Base-by-base conservation (phyloP, 345 rosid genomes). In the Kandelia obovata region DNA sequence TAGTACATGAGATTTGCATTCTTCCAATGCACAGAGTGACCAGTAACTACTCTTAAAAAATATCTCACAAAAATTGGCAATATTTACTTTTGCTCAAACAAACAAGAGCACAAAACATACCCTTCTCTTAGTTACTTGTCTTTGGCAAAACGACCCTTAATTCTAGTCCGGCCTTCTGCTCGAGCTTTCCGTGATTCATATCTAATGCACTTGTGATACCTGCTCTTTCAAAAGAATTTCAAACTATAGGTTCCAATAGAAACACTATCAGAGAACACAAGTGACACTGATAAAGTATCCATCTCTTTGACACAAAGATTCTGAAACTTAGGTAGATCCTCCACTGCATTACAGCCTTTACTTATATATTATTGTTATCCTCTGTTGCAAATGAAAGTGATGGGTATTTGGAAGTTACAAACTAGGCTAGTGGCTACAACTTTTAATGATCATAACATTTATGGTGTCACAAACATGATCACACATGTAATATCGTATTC, bases 141-240 rank as follows among this genome's bases (percentile, higher is more conserved):
- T 86, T 43, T 92, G 7, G 96, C 96, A 69, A 95, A 95, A 39
- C 97, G 92, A 37, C 99, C 99, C 80, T 75, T 84, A 64, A 95
- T 80, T 82, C 99, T 85, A 62, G 84, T 85, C 79, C 97, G 86
- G 84, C 84, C 73, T 79, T 95, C 97, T 20, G 99, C 99, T 17
- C 96, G 82, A 73, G 30, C 87, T 84, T 90, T 92, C 59, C 97
- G 81, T 43, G 97, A 87, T 73, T 87, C 97, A 68, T 95, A 92
- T 71, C 94, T 82, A 55, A 92, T 75, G 69, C 87, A 94, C 74
- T 95, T 92, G 43, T 92, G 92, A 57, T 84, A 95, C 83, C 97
- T 90, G 84, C 52, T 43, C 58, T 43, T 30, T 52, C 61, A 23
- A 27, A 43, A 52, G 23, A 61, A 37, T n/a, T 20, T 26, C 58